Evolutionary conservation across 805 yeast species (phyloP).

Genomic region (Torulaspora microellipsoides): DNA sequence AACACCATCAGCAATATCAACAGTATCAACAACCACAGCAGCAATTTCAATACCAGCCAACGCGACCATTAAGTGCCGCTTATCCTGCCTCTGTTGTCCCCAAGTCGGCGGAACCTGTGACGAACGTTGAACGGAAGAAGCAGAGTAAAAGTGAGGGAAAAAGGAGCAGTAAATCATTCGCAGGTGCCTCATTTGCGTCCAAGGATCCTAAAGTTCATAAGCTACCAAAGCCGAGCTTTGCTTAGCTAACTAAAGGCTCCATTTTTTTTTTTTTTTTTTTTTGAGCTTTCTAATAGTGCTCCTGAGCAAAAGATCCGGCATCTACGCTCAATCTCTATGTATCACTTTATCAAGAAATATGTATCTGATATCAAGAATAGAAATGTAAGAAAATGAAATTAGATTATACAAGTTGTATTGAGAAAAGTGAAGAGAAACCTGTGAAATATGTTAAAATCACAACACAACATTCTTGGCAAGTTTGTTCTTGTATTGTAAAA

Average conservation of each 20-base stretch:
- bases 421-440: no score
- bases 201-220: constrained; percentile 30
- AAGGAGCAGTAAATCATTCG: constrained; percentile 17
- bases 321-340: not conserved
- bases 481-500: constrained; percentile 87
- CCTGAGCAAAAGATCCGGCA: constrained; percentile 11
- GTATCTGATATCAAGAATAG: no score
- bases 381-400: not conserved
- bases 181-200: constrained; percentile 36
- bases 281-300: not conserved
- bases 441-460: constrained; percentile 29
- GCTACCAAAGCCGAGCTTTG: constrained; percentile 35
- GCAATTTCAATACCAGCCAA: constrained; percentile 1
- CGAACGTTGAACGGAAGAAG: constrained; percentile 1
- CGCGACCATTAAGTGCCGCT: constrained; percentile 4
- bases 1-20: constrained; percentile 1
- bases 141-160: not conserved
- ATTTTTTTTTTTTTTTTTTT: constrained; percentile 2
- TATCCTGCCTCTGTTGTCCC: not conserved
- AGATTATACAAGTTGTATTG: not conserved
- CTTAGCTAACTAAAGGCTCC: constrained; percentile 8
- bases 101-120: constrained; percentile 1
- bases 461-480: constrained; percentile 87
- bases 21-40: constrained; percentile 4
- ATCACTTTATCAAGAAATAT: no score